These are phyloP conservation scores for Alternaria viburni DNA, from an alignment of 2,329 filamentous ascomycete species.

Conservation along the genomic window DNA sequence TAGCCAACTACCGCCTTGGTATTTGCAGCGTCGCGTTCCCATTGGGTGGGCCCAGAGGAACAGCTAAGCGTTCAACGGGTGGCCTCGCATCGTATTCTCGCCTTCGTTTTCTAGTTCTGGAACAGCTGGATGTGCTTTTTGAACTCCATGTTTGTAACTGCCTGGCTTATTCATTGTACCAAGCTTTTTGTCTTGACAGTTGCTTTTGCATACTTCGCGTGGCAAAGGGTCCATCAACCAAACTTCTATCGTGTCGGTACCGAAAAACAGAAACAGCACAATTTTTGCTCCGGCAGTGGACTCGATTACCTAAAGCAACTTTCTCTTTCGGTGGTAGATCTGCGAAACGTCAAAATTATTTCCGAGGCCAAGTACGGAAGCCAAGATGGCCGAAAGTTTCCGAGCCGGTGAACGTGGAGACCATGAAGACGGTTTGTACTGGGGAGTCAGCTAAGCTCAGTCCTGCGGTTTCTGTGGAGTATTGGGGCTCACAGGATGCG, in stretches of 20 bases:
- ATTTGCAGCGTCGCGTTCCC: neutral
- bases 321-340: neutral
- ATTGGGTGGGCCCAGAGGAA: neutral
- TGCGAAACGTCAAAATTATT: neutral
- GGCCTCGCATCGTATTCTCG: neutral
- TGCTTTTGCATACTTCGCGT: neutral
- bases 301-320: neutral
- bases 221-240: neutral
- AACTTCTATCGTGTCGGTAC: neutral
- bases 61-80: neutral
- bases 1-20: conserved; percentile 4
- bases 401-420: neutral
- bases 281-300: neutral
- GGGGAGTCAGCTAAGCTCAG: neutral
- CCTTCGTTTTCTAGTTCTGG: neutral
- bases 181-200: neutral
- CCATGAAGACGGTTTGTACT: neutral
- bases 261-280: neutral
- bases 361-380: neutral
- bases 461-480: neutral
- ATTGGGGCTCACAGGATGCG: neutral
- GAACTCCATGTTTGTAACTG: neutral
- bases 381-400: neutral
- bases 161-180: neutral
- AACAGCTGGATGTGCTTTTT: neutral